These are phyloP conservation scores for Penicillium sumatraense DNA, from an alignment of 2,329 filamentous ascomycete genomes.

Conservation along the genomic window DNA sequence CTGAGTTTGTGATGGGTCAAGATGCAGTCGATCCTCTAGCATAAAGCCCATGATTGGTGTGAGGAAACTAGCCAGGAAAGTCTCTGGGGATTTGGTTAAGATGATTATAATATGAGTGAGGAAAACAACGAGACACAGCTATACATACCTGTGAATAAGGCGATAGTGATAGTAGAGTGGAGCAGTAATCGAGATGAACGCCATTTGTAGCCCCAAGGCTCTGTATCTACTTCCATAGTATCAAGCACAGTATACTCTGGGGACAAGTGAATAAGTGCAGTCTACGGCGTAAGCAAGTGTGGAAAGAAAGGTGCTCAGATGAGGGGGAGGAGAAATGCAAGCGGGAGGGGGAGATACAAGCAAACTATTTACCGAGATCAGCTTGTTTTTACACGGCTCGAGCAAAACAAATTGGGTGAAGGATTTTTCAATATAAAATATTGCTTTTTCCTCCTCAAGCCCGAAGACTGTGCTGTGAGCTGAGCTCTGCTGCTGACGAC, in stretches of 20 bases:
- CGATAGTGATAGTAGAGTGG: neutral
- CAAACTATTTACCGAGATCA: neutral
- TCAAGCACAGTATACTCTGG: neutral
- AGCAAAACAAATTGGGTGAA: neutral
- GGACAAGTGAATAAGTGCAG: neutral
- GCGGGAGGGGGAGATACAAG: neutral
- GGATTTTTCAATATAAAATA: neutral
- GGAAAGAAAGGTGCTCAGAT: neutral
- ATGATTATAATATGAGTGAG: neutral
- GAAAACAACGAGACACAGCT: neutral
- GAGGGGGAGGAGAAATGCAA: no score
- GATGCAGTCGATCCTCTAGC: constrained; percentile 32
- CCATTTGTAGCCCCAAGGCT: neutral
- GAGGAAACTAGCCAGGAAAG: constrained; percentile 23
- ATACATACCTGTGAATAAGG: constrained; percentile 4
- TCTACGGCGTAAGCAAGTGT: neutral
- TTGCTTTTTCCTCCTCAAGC: neutral
- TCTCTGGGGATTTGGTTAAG: neutral
- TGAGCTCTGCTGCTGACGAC: neutral
- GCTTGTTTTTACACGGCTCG: neutral
- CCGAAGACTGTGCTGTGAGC: neutral
- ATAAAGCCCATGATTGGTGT: constrained; percentile 40
- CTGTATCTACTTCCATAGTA: neutral
- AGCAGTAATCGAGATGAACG: constrained; percentile 1
- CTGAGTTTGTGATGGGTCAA: constrained; percentile 31